Base-by-base conservation (phyloP, 192 early-diverging fungal genomes). In the Coemansia sp. region DNA sequence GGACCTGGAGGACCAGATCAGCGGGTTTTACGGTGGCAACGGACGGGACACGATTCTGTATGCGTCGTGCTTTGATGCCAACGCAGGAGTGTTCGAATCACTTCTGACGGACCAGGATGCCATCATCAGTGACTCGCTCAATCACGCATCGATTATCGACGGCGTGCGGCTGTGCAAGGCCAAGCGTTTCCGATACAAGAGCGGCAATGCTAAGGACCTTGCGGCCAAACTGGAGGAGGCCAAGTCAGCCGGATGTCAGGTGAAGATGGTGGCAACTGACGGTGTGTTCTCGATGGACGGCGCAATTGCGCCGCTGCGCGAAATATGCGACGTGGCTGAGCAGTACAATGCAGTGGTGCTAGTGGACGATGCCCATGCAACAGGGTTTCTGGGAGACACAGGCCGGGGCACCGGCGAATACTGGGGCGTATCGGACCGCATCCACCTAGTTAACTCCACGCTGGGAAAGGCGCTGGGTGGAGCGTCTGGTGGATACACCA, bases 321-420 rank as follows among this genome's bases (percentile, higher is more conserved):
- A 84, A 11, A 72, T 92, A 64, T 78, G 89, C 52, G 89, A 86
- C 23, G 75, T 92, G 53, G 91, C 87, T 55, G 82, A 90, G 36
- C 75, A 86, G 65, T 89, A 91, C 78, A 84, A 85, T 62, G 91
- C 87, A 61, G 76, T 90, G 5, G 78, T 91, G 54, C 84, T 92
- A 67, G 80, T 92, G 17, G 91, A 92, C 61, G 91, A 92, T 52
- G 84, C 81, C n/a, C 83, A 89, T 25, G 89, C 89, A 8, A 82
- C 91, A 23, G 91, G 91, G 4, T 85, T 88, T 36, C 63, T 92
- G 25, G 91, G 91, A 7, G 51, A 76, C 10, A 80, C 78, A 7
- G 91, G 91, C 1, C 77, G 85, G 9, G 91, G 91, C 36, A 83
- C 88, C 19, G 81, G 85, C 64, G 89, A 91, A 63, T 86, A 90